Evolutionary conservation across 108 stramenopile genomes (phyloP), one percentile per base, ranked within the genome.

Genomic region (Ochromonas danica): DNA sequence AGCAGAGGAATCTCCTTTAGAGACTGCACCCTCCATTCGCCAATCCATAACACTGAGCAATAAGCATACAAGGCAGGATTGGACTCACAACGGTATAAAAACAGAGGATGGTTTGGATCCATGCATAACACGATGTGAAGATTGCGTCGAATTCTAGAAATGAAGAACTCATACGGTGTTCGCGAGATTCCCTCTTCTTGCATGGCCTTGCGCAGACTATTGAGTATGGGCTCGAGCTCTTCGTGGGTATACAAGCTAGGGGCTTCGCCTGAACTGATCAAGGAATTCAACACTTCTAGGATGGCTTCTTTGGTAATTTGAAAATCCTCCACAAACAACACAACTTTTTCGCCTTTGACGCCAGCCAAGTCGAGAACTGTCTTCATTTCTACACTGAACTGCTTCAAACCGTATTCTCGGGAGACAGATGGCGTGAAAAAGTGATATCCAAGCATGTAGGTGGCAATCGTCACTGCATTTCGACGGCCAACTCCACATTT

Each of bases 11-110:
- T 61, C 0, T 40, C 39, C 0, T 60, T 31, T 60, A 88, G 60
- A 3, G 79, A 65, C 1, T 43, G 51, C 0, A 67, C 35, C 1
- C 77, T 43, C 89, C 89, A 90, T 39, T 85, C 77, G 0, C 89
- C 89, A 17, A 88, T 86, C 90, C 90, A 90, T 0, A 89, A 77
- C 57, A 86, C 43, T 14, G 62, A 39, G 60, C 88, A 88, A 0
- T 67, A 43, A 25, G 82, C 85, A 86, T 87, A 87, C 42, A 90
- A 62, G 6, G 90, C 90, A 0, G 90, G 90, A 65, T 90, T 89
- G 28, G 82, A 71, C 78, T 89, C 87, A 71, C 86, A 86, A n/a
- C 86, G 84, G 1, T 79, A 33, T 0, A 79, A 77, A 40, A 89
- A 89, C 39, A 41, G 43, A 1, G 78, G 45, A 60, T 83, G 62